Percentiles rank a stretch among this genome's conserved stretches.
phyloP scores from a whole-genome alignment of 2,329 filamentous ascomycete species.

The Nemania sp. region DNA sequence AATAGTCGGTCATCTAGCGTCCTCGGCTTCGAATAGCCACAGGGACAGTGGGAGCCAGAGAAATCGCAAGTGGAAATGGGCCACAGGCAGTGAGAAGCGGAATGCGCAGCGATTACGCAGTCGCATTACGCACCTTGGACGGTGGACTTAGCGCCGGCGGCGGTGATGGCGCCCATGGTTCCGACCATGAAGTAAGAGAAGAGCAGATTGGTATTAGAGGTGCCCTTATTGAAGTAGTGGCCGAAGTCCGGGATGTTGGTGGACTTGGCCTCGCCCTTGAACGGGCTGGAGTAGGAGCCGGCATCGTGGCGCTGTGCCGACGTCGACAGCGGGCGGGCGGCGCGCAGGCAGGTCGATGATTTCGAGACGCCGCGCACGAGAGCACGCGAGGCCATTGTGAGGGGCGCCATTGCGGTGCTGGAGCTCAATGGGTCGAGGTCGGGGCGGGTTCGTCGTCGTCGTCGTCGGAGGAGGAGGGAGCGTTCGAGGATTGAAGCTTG shows the following conservation, averaged over 20 bases:
- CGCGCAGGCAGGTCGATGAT: conserved; percentile 43
- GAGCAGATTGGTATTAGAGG: conserved; percentile 75
- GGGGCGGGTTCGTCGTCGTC: conserved; percentile 24
- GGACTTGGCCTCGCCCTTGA: conserved; percentile 60
- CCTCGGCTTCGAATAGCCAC: too few relatives aligned
- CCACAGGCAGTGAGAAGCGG: not conserved
- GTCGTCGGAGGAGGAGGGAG: conserved; percentile 26
- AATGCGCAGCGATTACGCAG: not conserved
- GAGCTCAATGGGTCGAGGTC: conserved; percentile 36
- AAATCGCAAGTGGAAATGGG: not conserved
- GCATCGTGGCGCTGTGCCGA: conserved; percentile 52
- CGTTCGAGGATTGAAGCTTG: conserved; percentile 43
- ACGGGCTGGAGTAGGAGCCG: conserved; percentile 61
- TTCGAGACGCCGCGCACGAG: conserved; percentile 63
- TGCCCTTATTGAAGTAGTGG: conserved; percentile 76
- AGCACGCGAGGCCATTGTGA: conserved; percentile 69
- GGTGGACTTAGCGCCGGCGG: conserved; percentile 94
- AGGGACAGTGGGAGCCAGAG: too few relatives aligned
- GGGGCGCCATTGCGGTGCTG: conserved; percentile 63
- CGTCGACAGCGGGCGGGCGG: conserved; percentile 60
- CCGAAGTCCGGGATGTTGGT: conserved; percentile 85
- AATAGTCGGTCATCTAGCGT: too few relatives aligned
- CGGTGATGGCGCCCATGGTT: conserved; percentile 86
- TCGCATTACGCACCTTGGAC: conserved; percentile 78
- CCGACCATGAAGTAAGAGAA: conserved; percentile 99